phyloP scores from a whole-genome alignment of 2,329 filamentous ascomycete genomes.

The Epichloe baconii region DNA sequence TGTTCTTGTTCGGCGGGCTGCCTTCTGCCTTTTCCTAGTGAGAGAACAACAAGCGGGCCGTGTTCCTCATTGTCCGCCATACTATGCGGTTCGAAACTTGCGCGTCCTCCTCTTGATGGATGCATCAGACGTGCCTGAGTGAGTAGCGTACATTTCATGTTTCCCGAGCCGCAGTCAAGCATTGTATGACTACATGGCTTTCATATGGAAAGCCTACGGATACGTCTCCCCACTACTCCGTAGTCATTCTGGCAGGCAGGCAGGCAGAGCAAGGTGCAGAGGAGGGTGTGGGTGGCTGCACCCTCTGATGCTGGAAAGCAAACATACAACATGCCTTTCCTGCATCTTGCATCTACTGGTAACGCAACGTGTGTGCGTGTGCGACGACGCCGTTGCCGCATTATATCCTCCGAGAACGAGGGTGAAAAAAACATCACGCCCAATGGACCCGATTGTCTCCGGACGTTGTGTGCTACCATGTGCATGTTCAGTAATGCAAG shows the following conservation, averaged over 20 bases:
- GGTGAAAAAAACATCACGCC: background rate
- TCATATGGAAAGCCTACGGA: no score
- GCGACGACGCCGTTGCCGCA: no score
- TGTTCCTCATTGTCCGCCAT: no score
- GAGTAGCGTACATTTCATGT: background rate
- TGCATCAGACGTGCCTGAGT: background rate
- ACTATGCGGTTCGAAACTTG: background rate
- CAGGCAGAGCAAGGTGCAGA: no score
- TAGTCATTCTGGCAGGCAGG: background rate
- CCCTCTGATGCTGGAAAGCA: background rate
- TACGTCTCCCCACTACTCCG: background rate
- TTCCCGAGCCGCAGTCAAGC: background rate
- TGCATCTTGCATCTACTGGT: background rate
- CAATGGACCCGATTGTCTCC: background rate
- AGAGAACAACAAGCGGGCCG: background rate
- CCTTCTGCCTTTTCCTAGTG: background rate
- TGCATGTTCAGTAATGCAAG: background rate
- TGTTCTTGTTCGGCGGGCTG: no score
- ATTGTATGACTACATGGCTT: background rate
- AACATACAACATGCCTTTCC: background rate
- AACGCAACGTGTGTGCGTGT: background rate
- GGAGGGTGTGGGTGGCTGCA: no score
- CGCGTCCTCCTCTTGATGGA: no score
- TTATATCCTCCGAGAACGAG: background rate
- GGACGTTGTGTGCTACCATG: background rate